These are phyloP conservation scores for Blastocystis sp. DNA, from an alignment of 352 stramenopile species.

Conservation along the genomic window DNA sequence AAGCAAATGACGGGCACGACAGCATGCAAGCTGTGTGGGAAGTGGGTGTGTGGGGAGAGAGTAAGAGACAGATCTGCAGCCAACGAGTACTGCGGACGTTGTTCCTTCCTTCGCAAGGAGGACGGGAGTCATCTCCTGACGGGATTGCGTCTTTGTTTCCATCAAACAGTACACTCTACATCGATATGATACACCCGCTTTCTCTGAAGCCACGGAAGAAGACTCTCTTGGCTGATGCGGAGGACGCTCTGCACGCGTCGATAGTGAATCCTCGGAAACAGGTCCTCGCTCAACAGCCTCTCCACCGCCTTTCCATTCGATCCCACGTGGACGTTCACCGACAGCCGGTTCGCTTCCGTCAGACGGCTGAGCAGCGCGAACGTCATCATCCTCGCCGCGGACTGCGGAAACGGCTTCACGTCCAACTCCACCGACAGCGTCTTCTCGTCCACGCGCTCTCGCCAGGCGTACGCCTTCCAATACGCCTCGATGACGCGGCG, in stretches of 20 bases:
- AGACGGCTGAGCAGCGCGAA: not conserved
- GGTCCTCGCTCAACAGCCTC: not conserved
- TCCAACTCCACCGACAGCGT: not conserved
- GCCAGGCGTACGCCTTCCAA: not conserved
- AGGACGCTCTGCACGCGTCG: not conserved
- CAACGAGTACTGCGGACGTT: constrained; percentile 12
- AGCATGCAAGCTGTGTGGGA: constrained; percentile 1
- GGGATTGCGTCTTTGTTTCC: not conserved
- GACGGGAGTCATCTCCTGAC: not conserved
- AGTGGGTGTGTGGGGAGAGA: not conserved
- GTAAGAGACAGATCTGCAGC: not conserved
- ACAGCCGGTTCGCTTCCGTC: not conserved
- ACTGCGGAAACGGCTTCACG: not conserved
- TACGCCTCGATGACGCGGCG: constrained; percentile 41
- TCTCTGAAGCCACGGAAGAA: not conserved
- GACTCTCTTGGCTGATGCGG: not conserved
- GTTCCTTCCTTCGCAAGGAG: constrained; percentile 25
- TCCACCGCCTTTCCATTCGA: not conserved
- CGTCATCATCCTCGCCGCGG: constrained; percentile 41
- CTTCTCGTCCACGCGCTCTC: constrained; percentile 3
- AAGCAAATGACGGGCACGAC: not conserved
- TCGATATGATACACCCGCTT: not conserved
- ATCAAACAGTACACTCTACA: not conserved
- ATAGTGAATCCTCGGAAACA: constrained; percentile 1
- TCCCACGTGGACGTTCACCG: constrained; percentile 24